phyloP scores from a whole-genome alignment of 2,329 filamentous ascomycete species.

The Truncatella angustata region DNA sequence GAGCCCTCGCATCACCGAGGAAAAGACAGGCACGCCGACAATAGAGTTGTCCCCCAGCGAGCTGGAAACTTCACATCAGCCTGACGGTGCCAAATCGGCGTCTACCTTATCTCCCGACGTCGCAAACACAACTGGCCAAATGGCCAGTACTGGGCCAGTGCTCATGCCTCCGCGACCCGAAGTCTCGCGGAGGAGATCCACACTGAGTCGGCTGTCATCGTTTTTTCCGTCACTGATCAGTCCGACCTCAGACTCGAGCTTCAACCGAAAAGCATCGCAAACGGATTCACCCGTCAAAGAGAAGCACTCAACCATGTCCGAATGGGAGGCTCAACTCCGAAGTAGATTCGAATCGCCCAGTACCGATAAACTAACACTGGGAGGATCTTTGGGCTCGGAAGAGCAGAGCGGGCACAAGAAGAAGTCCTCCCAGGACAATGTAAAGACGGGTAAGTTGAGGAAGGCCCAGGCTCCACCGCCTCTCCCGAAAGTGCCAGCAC shows the following conservation, averaged over 20 bases:
- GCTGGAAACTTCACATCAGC: background rate
- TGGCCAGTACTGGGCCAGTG: conserved; percentile 9
- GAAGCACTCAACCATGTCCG: background rate
- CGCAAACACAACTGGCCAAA: conserved; percentile 2
- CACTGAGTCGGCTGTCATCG: conserved; percentile 26
- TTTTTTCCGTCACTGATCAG: conserved; percentile 31
- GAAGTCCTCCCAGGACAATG: conserved; percentile 14
- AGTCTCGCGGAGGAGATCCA: conserved; percentile 21
- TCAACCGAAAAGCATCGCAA: conserved; percentile 26
- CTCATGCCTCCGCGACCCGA: conserved; percentile 13
- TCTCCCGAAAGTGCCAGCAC: conserved; percentile 14
- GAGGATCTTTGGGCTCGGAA: background rate
- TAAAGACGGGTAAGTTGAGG: conserved; percentile 3
- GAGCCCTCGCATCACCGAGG: background rate
- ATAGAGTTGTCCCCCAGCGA: background rate
- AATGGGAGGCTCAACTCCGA: conserved; percentile 7
- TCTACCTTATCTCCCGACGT: conserved; percentile 1
- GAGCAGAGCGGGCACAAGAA: conserved; percentile 11
- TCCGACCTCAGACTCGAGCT: conserved; percentile 20
- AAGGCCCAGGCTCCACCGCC: conserved; percentile 13
- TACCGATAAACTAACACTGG: background rate
- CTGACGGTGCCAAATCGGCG: background rate
- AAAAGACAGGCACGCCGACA: background rate
- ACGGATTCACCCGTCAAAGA: conserved; percentile 15
- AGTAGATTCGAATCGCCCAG: conserved; percentile 2